These are phyloP conservation scores for Agrocybe pediades DNA, from an alignment of 768 basidiomycete genomes.

Conservation along the genomic window DNA sequence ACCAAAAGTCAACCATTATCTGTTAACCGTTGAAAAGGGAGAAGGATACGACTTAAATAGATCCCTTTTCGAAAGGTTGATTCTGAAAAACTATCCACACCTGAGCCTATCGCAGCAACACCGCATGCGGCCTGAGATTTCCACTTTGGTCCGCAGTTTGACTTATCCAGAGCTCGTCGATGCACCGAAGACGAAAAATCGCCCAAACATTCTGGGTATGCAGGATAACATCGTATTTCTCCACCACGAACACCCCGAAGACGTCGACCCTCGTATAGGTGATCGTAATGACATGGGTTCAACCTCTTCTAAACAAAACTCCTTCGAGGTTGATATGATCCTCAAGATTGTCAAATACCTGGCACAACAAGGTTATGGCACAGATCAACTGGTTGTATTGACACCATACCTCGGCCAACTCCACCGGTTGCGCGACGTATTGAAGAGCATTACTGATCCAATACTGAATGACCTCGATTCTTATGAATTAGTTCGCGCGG, in stretches of 20 bases:
- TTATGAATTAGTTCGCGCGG: slow-evolving; percentile 57
- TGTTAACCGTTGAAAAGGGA: slow-evolving; percentile 66
- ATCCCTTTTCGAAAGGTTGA: slow-evolving; percentile 71
- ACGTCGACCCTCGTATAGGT: slow-evolving; percentile 36
- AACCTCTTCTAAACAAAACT: slow-evolving; percentile 62
- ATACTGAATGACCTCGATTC: slow-evolving; percentile 66
- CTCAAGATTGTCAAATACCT: slow-evolving; percentile 68
- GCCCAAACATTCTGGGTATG: slow-evolving; percentile 56
- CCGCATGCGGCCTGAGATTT: slow-evolving; percentile 78
- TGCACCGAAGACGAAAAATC: slow-evolving; percentile 47
- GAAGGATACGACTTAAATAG: slow-evolving; percentile 68
- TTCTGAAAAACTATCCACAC: slow-evolving; percentile 64
- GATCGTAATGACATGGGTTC: slow-evolving; percentile 50
- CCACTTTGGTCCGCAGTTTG: slow-evolving; percentile 56
- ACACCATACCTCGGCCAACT: slow-evolving; percentile 75
- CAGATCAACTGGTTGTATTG: slow-evolving; percentile 60
- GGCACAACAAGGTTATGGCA: slow-evolving; percentile 66
- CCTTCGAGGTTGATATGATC: slow-evolving; percentile 61
- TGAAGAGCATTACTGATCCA: slow-evolving; percentile 55
- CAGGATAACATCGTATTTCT: slow-evolving; percentile 63
- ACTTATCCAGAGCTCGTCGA: slow-evolving; percentile 70
- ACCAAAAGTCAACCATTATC: slow-evolving; percentile 70
- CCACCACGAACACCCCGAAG: slow-evolving; percentile 57
- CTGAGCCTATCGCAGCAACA: slow-evolving; percentile 57
- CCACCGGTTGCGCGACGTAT: slow-evolving; percentile 43